Evolutionary conservation across 2,329 filamentous ascomycete species (phyloP), one percentile per base, ranked within the genome.

Genomic region (Stachybotrys elegans): DNA sequence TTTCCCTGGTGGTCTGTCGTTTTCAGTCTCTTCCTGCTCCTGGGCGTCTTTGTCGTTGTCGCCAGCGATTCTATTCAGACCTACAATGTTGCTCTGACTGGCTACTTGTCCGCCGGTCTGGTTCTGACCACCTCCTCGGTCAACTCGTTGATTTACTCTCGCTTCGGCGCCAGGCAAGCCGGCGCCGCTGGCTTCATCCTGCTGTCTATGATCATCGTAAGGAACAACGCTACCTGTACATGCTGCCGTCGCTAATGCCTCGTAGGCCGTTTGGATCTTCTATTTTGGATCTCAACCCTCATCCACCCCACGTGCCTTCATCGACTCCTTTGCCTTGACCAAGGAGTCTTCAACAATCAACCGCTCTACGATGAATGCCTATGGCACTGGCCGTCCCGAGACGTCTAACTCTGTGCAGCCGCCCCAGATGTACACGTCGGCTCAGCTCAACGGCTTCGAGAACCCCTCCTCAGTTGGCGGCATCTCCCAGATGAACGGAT

Each of bases 381-480:
- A 78, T 50, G 90, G 80, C 54, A 78, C 73, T 42, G 78, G 78
- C 51, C 86, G 89, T 27, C 90, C 90, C 22, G 88, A 95, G 61
- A 95, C 89, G 1, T 90, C 87, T 23, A 82, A 84, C 46, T 90
- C 86, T 14, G 75, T 79, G 19, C 78, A 83, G 53, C 84, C 88
- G 7, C 93, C 92, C 1, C 92, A 96, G 63, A 95, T 97, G 90
- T 97, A 97, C 72, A 96, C 92, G 0, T 95, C 91, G 1, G 88
- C 89, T 13, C 91, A 96, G 64, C 79, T 97, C 40, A 95, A 88
- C 60, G 93, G 93, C 42, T 95, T 98, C 60, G 93, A 98, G 69
- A 97, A 93, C 46, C 91, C 91, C 3, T 95, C 91, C 0, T 91
- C 93, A 4, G 83, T 95, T 29, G 79, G 79, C 41, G 82, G 84